Evolutionary conservation across 2,329 filamentous ascomycete genomes (phyloP), one percentile per base, ranked within the genome.

Genomic region (Penicillium sp.): DNA sequence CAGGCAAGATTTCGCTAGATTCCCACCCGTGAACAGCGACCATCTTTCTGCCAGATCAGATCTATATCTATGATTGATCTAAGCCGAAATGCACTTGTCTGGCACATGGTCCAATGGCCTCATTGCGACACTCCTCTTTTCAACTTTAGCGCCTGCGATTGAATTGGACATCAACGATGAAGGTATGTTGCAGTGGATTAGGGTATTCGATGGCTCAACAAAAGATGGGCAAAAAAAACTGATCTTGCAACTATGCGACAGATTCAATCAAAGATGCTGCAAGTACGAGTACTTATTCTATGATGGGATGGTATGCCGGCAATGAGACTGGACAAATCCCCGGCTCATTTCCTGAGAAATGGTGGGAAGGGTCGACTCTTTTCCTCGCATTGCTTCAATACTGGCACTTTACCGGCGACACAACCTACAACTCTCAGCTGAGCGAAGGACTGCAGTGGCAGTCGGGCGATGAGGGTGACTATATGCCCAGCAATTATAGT

Each of bases 321-420:
- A 81, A 84, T 56, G 62, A 75, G 43, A 76, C 79, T 1, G 79
- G 78, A 14, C 72, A 74, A 34, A 53, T 53, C 18, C 80, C 79
- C 8, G 81, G 81, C 43, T 72, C 81, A 51, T 74, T 91, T 30
- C 83, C 84, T 3, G 87, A 87, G 69, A 89, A 89, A 77, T 90
- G 87, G 87, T 90, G 87, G 87, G 84, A 90, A 67, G 84, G 84
- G 5, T 83, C 84, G 48, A 83, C 84, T 13, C 78, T 90, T 74
- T 88, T 87, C 79, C 84, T 85, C 58, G 82, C 84, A 1, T 75
- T 88, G 62, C 78, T 90, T 40, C 85, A 89, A 70, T 90, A 90
- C 70, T 87, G 84, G 82, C 81, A 85, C 58, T 79, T 82, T 52
- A 89, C 86, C 0, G 84, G 84, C 52, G 86, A 89, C 69, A 66